A percentile compares a stretch with the other conserved stretches of the same genome.
Evolutionary conservation across 257 asterid genomes (phyloP).

Genomic region (Haberlea rhodopensis): DNA sequence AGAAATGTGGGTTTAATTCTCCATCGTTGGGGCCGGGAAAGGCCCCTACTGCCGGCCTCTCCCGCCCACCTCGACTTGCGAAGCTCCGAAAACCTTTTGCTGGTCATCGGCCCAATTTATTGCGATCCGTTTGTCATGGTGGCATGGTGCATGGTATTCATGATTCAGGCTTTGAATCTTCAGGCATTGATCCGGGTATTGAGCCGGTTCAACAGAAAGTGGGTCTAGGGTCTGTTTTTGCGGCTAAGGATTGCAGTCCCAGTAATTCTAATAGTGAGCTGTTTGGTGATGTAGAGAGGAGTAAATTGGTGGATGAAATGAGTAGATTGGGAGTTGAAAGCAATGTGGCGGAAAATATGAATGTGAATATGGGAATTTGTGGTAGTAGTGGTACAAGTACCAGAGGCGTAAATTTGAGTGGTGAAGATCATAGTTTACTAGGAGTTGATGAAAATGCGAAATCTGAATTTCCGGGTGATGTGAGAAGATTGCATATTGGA

Average conservation of each 20-base stretch:
- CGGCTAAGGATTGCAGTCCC: constrained; percentile 28
- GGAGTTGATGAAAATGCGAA: constrained; percentile 37
- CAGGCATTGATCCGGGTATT: constrained; percentile 35
- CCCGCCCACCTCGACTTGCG: constrained; percentile 61
- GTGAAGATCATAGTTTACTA: constrained; percentile 26
- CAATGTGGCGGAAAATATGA: constrained; percentile 28
- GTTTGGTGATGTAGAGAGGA: constrained; percentile 31
- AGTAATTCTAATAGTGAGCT: constrained; percentile 13
- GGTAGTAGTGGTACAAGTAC: constrained; percentile 1
- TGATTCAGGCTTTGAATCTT: constrained; percentile 27
- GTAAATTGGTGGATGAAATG: constrained; percentile 48
- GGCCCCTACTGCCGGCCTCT: constrained; percentile 37
- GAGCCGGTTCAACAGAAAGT: constrained; percentile 29
- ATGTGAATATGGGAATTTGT: constrained; percentile 25
- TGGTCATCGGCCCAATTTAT: constrained; percentile 45
- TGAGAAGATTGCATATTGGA: constrained; percentile 52
- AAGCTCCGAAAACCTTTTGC: constrained; percentile 62
- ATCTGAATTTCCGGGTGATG: constrained; percentile 56
- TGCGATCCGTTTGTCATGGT: constrained; percentile 32
- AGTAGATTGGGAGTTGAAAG: constrained; percentile 45
- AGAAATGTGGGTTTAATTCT: constrained; percentile 45
- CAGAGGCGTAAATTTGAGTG: constrained; percentile 30
- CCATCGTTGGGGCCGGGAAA: constrained; percentile 50
- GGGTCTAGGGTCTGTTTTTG: constrained; percentile 39
- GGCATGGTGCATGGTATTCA: constrained; percentile 28